These are phyloP conservation scores for Blastobotrys chiropterorum DNA, from an alignment of 805 yeast genomes.

Conservation along the genomic window DNA sequence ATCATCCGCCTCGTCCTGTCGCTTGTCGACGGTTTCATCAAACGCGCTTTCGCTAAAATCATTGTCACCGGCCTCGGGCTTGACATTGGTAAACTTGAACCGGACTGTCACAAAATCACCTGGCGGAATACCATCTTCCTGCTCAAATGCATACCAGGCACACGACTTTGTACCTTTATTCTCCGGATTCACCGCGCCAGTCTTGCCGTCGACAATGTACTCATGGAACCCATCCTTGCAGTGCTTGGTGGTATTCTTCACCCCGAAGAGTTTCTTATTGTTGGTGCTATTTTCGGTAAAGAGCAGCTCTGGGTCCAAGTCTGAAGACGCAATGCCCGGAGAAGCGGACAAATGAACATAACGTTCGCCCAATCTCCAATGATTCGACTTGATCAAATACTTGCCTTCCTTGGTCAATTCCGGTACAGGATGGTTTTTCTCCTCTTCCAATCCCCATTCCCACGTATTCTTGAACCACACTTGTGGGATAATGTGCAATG, in stretches of 20 bases:
- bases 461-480: constrained; percentile 81
- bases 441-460: constrained; percentile 73
- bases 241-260: constrained; percentile 51
- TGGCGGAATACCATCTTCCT: constrained; percentile 71
- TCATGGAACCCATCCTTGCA: constrained; percentile 93
- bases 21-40: constrained; percentile 59
- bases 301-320: constrained; percentile 67
- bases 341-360: constrained; percentile 74
- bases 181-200: constrained; percentile 63
- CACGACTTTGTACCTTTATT: constrained; percentile 73
- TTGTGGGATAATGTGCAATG: constrained; percentile 81
- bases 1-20: constrained; percentile 86
- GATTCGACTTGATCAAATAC: constrained; percentile 51
- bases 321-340: constrained; percentile 58
- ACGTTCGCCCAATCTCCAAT: constrained; percentile 61
- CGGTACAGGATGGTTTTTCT: constrained; percentile 34
- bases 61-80: constrained; percentile 21
- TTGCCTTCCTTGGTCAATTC: constrained; percentile 26
- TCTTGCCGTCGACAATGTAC: constrained; percentile 54
- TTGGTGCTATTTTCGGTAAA: constrained; percentile 92
- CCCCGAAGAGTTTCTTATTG: constrained; percentile 53
- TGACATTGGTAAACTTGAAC: constrained; percentile 53
- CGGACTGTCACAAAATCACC: constrained; percentile 84
- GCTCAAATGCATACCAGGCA: constrained; percentile 77
- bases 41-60: constrained; percentile 63